These are phyloP conservation scores for Pythium biforme DNA, from an alignment of 352 stramenopile genomes.

Conservation along the genomic window DNA sequence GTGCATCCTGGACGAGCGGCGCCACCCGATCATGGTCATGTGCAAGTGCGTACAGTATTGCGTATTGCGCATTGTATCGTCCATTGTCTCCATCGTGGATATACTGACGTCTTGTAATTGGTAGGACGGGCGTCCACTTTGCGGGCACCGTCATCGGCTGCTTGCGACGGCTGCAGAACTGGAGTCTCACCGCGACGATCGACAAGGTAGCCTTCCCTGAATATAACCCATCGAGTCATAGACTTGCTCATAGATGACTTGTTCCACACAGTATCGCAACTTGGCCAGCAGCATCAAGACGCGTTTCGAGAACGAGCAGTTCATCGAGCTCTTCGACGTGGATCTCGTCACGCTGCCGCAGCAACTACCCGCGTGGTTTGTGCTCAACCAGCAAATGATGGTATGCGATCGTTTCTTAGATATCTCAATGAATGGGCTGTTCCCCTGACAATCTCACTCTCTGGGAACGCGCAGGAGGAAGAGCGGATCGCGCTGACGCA, in stretches of 20 bases:
- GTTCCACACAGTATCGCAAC: conserved; percentile 65
- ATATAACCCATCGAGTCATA: too few species aligned
- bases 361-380: conserved; percentile 78
- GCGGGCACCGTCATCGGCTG: conserved; percentile 81
- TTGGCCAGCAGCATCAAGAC: conserved; percentile 85
- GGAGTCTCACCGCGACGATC: conserved; percentile 84
- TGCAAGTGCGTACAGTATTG: conserved; percentile 87
- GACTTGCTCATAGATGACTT: too few species aligned
- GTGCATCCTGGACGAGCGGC: conserved; percentile 75
- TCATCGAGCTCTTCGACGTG: conserved; percentile 88
- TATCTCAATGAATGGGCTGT: too few species aligned
- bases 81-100: neutral
- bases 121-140: conserved; percentile 74
- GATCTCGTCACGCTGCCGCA: conserved; percentile 80
- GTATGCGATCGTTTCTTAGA: conserved; percentile 26
- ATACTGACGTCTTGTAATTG: neutral
- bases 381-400: conserved; percentile 77
- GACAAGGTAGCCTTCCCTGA: too few species aligned
- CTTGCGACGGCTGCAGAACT: conserved; percentile 79
- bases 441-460: too few species aligned
- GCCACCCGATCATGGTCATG: conserved; percentile 83
- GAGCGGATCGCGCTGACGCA: conserved; percentile 67
- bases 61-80: too few species aligned
- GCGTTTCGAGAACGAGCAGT: conserved; percentile 87
- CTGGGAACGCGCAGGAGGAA: conserved; percentile 73